phyloP scores from a whole-genome alignment of 192 early-diverging fungal species.

The Chytriomyces hyalinus region DNA sequence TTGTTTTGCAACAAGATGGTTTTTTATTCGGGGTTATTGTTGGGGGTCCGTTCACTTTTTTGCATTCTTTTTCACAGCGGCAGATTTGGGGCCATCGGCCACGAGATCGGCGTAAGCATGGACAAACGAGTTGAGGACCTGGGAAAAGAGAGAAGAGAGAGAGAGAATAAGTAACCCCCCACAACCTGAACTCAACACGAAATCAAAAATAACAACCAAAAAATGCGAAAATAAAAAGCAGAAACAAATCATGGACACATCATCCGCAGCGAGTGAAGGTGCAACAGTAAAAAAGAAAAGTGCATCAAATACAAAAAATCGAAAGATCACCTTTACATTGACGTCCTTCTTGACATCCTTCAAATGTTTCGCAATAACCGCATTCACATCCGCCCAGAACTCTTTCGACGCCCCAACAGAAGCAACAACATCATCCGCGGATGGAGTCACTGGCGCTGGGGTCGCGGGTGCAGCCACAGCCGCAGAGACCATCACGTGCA shows the following conservation, averaged over 20 bases:
- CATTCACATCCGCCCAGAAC: neutral
- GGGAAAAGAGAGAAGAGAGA: neutral
- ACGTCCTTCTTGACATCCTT: neutral
- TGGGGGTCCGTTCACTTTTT: neutral
- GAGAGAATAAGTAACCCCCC: too few relatives aligned
- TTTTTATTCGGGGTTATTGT: neutral
- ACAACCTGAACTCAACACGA: too few relatives aligned
- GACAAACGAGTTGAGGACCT: constrained; percentile 33
- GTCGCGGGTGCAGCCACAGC: neutral
- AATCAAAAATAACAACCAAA: neutral
- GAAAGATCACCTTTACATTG: too few relatives aligned
- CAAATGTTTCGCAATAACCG: neutral
- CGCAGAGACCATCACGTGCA: constrained; percentile 21
- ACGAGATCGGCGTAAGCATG: constrained; percentile 16
- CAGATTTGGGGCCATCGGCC: neutral
- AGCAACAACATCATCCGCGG: neutral
- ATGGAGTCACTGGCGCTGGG: neutral
- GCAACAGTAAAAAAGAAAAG: neutral
- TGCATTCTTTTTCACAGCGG: constrained; percentile 17
- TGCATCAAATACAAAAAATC: neutral
- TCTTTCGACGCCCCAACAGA: neutral
- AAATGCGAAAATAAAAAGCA: neutral
- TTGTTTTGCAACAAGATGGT: too few relatives aligned
- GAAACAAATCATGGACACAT: too few relatives aligned
- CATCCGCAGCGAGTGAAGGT: too few relatives aligned